These are phyloP conservation scores for Curvularia spicifera DNA, from an alignment of 2,329 filamentous ascomycete genomes.

Conservation along the genomic window DNA sequence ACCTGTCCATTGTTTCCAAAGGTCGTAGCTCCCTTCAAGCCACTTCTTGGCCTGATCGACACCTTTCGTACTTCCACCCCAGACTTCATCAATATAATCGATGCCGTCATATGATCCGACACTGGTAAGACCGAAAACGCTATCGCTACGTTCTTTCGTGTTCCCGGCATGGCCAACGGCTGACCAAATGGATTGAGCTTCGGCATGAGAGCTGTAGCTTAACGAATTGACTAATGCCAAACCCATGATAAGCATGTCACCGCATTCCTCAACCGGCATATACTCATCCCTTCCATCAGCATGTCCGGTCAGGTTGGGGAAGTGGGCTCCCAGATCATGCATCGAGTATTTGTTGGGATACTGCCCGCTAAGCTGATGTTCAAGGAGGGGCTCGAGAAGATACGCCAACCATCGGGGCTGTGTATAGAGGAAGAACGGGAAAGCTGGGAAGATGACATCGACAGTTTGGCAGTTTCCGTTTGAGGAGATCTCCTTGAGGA, in stretches of 20 bases:
- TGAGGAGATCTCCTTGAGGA: slow-evolving; percentile 85
- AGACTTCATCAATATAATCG: slow-evolving; percentile 66
- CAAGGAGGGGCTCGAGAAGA: slow-evolving; percentile 77
- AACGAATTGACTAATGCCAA: slow-evolving; percentile 78
- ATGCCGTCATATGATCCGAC: slow-evolving; percentile 60
- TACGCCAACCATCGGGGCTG: slow-evolving; percentile 82
- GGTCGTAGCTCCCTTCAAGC: slow-evolving; percentile 71
- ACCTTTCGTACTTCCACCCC: slow-evolving; percentile 63
- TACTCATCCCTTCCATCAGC: slow-evolving; percentile 73
- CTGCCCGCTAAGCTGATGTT: slow-evolving; percentile 81
- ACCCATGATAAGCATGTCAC: slow-evolving; percentile 84
- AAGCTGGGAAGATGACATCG: slow-evolving; percentile 85
- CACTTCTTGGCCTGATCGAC: slow-evolving; percentile 66
- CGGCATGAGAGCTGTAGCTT: slow-evolving; percentile 64
- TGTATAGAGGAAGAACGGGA: slow-evolving; percentile 86
- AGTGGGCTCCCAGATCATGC: slow-evolving; percentile 76
- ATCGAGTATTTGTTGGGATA: slow-evolving; percentile 84
- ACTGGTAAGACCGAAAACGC: slow-evolving; percentile 57
- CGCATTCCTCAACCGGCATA: slow-evolving; percentile 80
- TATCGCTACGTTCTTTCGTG: slow-evolving; percentile 34
- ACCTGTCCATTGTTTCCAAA: slow-evolving; percentile 79
- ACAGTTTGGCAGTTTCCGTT: slow-evolving; percentile 87
- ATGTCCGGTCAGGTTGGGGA: slow-evolving; percentile 79
- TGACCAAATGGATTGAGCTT: slow-evolving; percentile 66
- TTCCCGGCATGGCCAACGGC: slow-evolving; percentile 48